A percentile compares a stretch with the other conserved stretches of the same genome.
Evolutionary conservation across 305 asterid species (phyloP).

Genomic region (Vinca major): DNA sequence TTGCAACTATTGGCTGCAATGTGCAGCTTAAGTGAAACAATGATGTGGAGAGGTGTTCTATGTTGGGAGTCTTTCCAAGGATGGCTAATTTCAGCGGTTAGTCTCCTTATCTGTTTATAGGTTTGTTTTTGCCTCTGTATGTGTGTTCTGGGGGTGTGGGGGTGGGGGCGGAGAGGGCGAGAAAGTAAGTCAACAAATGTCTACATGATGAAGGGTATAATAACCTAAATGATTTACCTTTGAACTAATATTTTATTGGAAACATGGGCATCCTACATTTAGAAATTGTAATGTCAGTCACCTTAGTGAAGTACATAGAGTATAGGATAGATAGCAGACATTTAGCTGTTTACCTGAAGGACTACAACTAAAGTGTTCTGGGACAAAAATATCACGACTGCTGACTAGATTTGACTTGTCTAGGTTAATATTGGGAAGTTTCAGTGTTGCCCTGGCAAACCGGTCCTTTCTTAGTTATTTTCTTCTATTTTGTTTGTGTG

Average conservation of each 20-base stretch:
- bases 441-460: too few relatives aligned
- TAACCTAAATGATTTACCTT: not conserved
- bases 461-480: too few relatives aligned
- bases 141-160: not conserved
- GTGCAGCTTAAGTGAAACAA: conserved; percentile 68
- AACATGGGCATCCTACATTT: not conserved
- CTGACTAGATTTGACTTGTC: too few relatives aligned
- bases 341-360: too few relatives aligned
- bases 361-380: too few relatives aligned
- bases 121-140: not conserved
- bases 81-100: conserved; percentile 70
- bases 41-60: conserved; percentile 44
- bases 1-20: conserved; percentile 71
- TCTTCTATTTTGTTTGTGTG: too few relatives aligned
- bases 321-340: not conserved
- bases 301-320: too few relatives aligned
- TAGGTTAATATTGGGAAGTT: too few relatives aligned
- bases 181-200: too few relatives aligned
- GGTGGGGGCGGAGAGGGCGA: too few relatives aligned
- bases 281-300: not conserved
- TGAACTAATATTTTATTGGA: not conserved
- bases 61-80: conserved; percentile 61
- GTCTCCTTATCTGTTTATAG: conserved; percentile 31
- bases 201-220: not conserved
- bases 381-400: too few relatives aligned